phyloP scores from a whole-genome alignment of 768 basidiomycete genomes.

The Boletus tomentosulus region DNA sequence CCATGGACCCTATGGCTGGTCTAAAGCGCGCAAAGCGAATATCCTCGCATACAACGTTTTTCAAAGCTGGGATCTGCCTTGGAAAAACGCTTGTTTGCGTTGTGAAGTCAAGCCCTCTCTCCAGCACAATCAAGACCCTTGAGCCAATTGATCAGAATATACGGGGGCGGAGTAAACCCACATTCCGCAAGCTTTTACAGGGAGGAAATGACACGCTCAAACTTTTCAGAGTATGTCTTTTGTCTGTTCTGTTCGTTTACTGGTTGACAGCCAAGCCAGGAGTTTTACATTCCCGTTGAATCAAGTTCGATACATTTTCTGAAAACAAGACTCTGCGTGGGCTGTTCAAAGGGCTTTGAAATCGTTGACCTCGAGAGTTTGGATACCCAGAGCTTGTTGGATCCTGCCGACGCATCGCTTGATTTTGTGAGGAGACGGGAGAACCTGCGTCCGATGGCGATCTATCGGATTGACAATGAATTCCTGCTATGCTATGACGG shows the following conservation, averaged over 20 bases:
- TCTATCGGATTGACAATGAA: slow-evolving; percentile 94
- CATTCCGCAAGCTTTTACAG: slow-evolving; percentile 92
- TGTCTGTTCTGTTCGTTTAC: neutral
- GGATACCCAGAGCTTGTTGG: slow-evolving; percentile 93
- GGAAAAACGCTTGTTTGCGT: slow-evolving; percentile 92
- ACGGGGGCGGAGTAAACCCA: slow-evolving; percentile 76
- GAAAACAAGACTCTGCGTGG: slow-evolving; percentile 95
- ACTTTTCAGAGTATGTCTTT: slow-evolving; percentile 69
- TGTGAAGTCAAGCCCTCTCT: slow-evolving; percentile 91
- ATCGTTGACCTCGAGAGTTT: slow-evolving; percentile 96
- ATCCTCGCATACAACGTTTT: slow-evolving; percentile 94
- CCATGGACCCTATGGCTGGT: slow-evolving; percentile 84
- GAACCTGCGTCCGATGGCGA: slow-evolving; percentile 88
- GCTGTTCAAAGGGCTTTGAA: slow-evolving; percentile 96
- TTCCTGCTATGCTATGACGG: slow-evolving; percentile 98
- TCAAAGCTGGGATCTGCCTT: slow-evolving; percentile 93
- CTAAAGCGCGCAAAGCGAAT: slow-evolving; percentile 93
- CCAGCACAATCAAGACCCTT: slow-evolving; percentile 95
- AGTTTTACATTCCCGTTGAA: slow-evolving; percentile 98
- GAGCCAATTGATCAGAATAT: slow-evolving; percentile 92
- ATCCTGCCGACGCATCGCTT: slow-evolving; percentile 85
- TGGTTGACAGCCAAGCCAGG: slow-evolving; percentile 42
- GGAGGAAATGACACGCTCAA: slow-evolving; percentile 93
- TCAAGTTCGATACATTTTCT: slow-evolving; percentile 96
- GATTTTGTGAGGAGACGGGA: slow-evolving; percentile 93